Evolutionary conservation across 225 moss, liverwort and hornwort genomes (phyloP).

Genomic region (Bryoerythrophyllum caledonicum): DNA sequence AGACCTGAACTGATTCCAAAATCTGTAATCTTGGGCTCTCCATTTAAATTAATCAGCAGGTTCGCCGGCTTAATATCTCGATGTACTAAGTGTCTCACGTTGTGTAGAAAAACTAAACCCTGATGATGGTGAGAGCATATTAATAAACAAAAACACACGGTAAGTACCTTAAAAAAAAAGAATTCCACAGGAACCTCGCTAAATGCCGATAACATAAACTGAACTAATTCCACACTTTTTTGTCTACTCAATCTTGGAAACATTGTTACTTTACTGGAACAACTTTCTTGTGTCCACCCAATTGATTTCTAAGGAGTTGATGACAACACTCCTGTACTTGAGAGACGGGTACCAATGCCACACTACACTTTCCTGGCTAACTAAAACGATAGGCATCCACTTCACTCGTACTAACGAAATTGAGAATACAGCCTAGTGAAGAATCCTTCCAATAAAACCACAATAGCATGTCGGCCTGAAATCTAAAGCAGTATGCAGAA

Average conservation of each 20-base stretch:
- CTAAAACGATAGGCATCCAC: not conserved
- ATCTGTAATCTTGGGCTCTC: slow-evolving; percentile 99
- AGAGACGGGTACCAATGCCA: not conserved
- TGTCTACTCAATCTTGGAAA: not conserved
- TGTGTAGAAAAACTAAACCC: slow-evolving; percentile 94
- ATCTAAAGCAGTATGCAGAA: not conserved
- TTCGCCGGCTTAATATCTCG: slow-evolving; percentile 99
- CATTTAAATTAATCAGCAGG: slow-evolving; percentile 93
- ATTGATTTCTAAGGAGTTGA: not conserved
- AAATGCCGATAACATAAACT: not conserved
- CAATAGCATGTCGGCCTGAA: not conserved
- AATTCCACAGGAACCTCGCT: not conserved
- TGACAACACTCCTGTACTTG: not conserved
- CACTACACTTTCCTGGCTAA: not conserved
- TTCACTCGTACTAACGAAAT: not conserved
- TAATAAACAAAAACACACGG: not conserved
- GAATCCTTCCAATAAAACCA: not conserved
- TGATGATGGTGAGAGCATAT: slow-evolving; percentile 28
- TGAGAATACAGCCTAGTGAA: not conserved
- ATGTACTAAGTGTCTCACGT: slow-evolving; percentile 92
- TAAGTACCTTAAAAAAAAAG: not conserved
- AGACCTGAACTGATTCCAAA: slow-evolving; percentile 78
- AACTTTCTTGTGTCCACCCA: slow-evolving; percentile 4
- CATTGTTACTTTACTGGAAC: not conserved
- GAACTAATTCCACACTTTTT: not conserved